Evolutionary conservation across 2,329 filamentous ascomycete species (phyloP), one percentile per base, ranked within the genome.

Genomic region (Xylariaceae sp.): DNA sequence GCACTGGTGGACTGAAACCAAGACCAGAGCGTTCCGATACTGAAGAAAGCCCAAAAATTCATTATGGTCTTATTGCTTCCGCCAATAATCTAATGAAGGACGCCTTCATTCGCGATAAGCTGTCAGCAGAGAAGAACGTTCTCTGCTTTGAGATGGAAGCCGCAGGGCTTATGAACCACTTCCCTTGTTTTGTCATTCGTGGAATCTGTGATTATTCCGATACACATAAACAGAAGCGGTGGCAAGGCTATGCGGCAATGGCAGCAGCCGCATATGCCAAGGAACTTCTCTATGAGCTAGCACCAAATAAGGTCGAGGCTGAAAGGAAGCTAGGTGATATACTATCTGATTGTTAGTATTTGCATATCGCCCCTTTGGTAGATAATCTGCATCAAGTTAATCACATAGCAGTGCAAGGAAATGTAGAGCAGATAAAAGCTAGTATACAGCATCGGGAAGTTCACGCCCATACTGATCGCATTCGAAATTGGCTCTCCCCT

Each of bases 401-500:
- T 19, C 11, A n/a, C 14, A 19, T 17, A 40, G 6, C 6, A 48
- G 47, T 48, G 3, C 47, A 41, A 17, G 11, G 35, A 30, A 27
- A 48, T 10, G 22, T 48, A 15, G 40, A 27, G 17, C 15, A 40
- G 6, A 11, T 48, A 18, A 17, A 36, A 9, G 3, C 15, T 11
- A 33, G 17, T 15, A 27, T 48, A 18, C 22, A 33, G 40, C 14
- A 11, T 18, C 12, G 39, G 14, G 40, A 3, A 40, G 22, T 40
- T 1, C 33, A 45, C 17, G 27, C 3, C 6, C 32, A 47, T 40
- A 36, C 45, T 19, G 44, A 53, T 27, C 47, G 55, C 27, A 58
- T 64, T n/a, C 38, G 38, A 18, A 15, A 42, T 12, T 71, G 68
- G 68, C 58, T 71, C 1, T 63, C 60, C 1, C 58, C 66, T 1